Base-by-base conservation (phyloP, 108 stramenopile species). In the Conticribra guillardii region DNA sequence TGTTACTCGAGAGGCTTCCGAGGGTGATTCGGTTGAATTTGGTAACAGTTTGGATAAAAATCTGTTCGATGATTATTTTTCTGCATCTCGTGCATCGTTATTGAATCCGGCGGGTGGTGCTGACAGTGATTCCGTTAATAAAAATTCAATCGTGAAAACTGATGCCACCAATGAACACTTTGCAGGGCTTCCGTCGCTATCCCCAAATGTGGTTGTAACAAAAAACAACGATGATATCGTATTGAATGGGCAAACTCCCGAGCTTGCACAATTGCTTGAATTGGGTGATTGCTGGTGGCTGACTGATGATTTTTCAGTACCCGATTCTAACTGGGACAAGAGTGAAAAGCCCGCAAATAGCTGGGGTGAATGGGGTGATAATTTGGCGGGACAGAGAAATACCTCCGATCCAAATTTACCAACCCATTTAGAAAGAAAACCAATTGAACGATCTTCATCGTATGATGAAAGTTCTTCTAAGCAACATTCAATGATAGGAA, bases 161-260 rank as follows among this genome's bases (percentile, higher is more conserved):
- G 52, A 34, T 28, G 29, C 28, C 16, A 29, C 46, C n/a, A 57
- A 51, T 41, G 22, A 67, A 30, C 58, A 37, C 9, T 81, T 80
- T 52, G 68, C 64, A 18, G 91, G 85, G 4, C 82, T 87, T 30
- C 74, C 88, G 23, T 86, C 87, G 33, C 71, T 93, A 7, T 69
- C 89, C 47, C 92, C 92, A 23, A 71, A 81, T 37, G 87, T 93
- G n/a, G 56, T 64, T 21, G 52, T 90, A 18, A 70, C 82, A 21
- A 56, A 47, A 26, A 30, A 62, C 9, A 82, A 76, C 55, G 78
- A 84, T 54, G 29, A 29, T 23, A 57, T 82, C 27, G 59, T 84
- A 5, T 34, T 88, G 17, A 79, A 82, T 45, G 68, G 76, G 23
- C 92, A 90, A 71, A 61, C 66, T 22, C 66, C 72, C 4, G 67